A percentile compares a stretch with the other conserved stretches of the same genome.
phyloP scores from a whole-genome alignment of 345 rosid species.

The Pistacia atlantica region DNA sequence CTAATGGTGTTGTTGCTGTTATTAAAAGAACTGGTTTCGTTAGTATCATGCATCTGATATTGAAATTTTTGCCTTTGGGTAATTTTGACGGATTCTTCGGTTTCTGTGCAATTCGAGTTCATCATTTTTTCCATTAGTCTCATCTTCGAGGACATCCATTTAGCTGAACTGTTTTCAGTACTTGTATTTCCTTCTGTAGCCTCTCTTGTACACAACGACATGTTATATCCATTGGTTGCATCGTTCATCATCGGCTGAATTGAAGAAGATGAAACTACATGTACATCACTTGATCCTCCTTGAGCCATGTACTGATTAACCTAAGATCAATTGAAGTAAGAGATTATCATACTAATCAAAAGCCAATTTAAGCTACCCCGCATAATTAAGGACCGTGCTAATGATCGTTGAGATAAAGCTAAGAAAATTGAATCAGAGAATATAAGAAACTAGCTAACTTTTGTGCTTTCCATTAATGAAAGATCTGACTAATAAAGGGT shows the following conservation, averaged over 20 bases:
- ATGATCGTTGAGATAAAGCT: neutral
- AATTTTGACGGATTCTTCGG: neutral
- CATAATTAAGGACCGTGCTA: neutral
- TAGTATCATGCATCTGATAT: constrained; percentile 21
- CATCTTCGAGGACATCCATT: constrained; percentile 55
- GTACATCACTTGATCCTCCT: constrained; percentile 13
- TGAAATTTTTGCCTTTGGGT: constrained; percentile 17
- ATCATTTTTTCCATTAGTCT: constrained; percentile 44
- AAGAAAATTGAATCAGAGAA: neutral
- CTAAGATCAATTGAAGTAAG: constrained; percentile 10
- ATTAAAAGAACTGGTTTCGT: constrained; percentile 3
- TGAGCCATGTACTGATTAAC: constrained; percentile 12
- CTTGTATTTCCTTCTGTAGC: constrained; percentile 6
- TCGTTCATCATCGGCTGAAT: constrained; percentile 6
- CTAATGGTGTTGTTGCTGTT: constrained; percentile 25
- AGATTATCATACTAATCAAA: neutral
- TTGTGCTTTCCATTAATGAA: neutral
- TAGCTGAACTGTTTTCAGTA: constrained; percentile 9
- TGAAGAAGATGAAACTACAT: constrained; percentile 15
- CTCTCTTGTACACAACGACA: constrained; percentile 14
- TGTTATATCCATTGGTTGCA: neutral
- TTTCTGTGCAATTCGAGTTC: constrained; percentile 18
- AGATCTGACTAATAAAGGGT: neutral
- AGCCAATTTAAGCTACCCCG: too few species aligned
- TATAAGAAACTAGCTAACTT: neutral